These are phyloP conservation scores for Farysia itapuensis DNA, from an alignment of 1,284 basidiomycete species.

Conservation along the genomic window DNA sequence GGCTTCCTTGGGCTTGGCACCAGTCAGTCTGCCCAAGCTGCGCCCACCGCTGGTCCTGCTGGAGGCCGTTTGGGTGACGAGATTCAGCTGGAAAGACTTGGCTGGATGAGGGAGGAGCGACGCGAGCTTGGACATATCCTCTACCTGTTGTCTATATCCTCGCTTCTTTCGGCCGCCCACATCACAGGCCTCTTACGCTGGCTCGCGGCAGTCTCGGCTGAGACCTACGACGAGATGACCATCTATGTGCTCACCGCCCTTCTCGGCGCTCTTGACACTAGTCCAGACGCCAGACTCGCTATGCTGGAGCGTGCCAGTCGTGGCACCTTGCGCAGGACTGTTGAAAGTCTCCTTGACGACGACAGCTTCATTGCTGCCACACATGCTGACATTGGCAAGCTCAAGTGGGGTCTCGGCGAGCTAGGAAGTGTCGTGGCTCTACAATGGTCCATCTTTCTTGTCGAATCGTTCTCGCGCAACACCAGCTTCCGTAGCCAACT, in stretches of 20 bases:
- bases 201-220: slow-evolving; percentile 39
- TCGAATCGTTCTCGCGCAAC: slow-evolving; percentile 43
- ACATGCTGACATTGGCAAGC: slow-evolving; percentile 46
- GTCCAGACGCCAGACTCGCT: slow-evolving; percentile 62
- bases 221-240: slow-evolving; percentile 62
- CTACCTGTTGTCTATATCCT: slow-evolving; percentile 51
- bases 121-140: slow-evolving; percentile 51
- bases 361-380: slow-evolving; percentile 53
- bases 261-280: slow-evolving; percentile 70
- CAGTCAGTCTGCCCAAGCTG: slow-evolving; percentile 12
- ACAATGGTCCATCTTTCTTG: slow-evolving; percentile 76
- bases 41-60: slow-evolving; percentile 6
- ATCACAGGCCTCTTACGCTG: slow-evolving; percentile 37
- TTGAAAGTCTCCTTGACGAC: slow-evolving; percentile 45
- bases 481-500: slow-evolving; percentile 45
- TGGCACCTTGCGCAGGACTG: slow-evolving; percentile 20
- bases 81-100: slow-evolving; percentile 51
- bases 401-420: slow-evolving; percentile 71
- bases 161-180: slow-evolving; percentile 37
- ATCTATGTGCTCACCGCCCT: slow-evolving; percentile 73
- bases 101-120: slow-evolving; percentile 47
- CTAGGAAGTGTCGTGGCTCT: slow-evolving; percentile 76
- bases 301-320: slow-evolving; percentile 37
- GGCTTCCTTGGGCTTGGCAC: slow-evolving; percentile 31
- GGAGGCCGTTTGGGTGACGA: slow-evolving; percentile 46